phyloP scores from a whole-genome alignment of 768 basidiomycete genomes.

The Boletellus emodensis region DNA sequence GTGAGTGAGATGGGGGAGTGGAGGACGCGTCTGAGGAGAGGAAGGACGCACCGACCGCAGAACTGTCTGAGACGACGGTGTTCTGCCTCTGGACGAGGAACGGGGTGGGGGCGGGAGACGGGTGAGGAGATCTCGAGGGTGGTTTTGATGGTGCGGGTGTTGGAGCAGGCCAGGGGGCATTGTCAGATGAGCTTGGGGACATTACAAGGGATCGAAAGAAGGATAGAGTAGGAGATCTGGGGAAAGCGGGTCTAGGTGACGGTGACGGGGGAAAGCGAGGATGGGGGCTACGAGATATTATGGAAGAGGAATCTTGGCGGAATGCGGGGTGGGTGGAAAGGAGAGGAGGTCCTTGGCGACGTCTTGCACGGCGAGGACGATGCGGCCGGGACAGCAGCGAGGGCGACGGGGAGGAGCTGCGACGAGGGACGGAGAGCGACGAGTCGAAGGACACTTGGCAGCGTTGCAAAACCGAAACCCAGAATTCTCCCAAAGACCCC shows the following conservation, averaged over 20 bases:
- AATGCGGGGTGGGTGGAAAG: conserved; percentile 22
- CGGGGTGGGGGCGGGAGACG: conserved; percentile 16
- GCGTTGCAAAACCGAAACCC: conserved; percentile 35
- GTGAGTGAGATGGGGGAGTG: conserved; percentile 8
- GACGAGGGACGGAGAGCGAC: conserved; percentile 31
- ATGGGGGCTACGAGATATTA: conserved; percentile 25
- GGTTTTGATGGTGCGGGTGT: conserved; percentile 35
- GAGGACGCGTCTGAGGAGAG: conserved; percentile 6
- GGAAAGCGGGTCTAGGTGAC: conserved; percentile 19
- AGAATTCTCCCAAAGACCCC: conserved; percentile 35
- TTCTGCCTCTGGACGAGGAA: conserved; percentile 20
- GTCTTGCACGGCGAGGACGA: conserved; percentile 23
- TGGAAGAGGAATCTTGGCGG: conserved; percentile 15
- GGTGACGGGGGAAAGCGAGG: conserved; percentile 21
- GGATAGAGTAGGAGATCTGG: conserved; percentile 20
- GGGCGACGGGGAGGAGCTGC: conserved; percentile 23
- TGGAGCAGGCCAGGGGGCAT: conserved; percentile 43
- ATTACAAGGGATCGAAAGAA: conserved; percentile 31
- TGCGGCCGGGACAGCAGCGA: conserved; percentile 19
- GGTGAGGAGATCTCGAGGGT: conserved; percentile 28
- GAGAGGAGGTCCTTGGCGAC: conserved; percentile 15
- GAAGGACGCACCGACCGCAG: conserved; percentile 25
- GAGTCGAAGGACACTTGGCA: conserved; percentile 26
- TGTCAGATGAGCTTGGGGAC: conserved; percentile 31
- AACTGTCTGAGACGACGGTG: conserved; percentile 23